Evolutionary conservation across 2,329 filamentous ascomycete genomes (phyloP).

Genomic region (Epichloe baconii): DNA sequence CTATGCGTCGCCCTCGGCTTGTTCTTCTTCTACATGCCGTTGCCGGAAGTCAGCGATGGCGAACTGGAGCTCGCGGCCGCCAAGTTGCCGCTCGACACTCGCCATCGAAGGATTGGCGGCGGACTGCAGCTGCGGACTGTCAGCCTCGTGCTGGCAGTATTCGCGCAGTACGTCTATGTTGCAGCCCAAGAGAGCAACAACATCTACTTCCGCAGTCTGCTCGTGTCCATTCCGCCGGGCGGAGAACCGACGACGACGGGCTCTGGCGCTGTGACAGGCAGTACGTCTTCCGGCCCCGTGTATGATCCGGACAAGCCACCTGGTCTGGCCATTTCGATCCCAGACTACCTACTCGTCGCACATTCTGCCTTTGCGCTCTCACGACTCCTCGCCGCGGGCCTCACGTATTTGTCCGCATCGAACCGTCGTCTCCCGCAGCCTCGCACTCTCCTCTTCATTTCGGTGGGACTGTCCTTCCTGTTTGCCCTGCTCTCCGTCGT

Average conservation of each 20-base stretch:
- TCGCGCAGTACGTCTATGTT: constrained; percentile 69
- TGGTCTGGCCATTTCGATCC: constrained; percentile 38
- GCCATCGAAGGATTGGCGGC: constrained; percentile 32
- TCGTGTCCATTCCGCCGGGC: constrained; percentile 28
- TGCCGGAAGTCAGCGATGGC: constrained; percentile 45
- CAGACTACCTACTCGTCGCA: constrained; percentile 58
- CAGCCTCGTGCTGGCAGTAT: constrained; percentile 54
- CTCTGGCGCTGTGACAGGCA: constrained; percentile 11
- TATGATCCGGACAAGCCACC: constrained; percentile 20
- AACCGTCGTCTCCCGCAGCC: constrained; percentile 45
- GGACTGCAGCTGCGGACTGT: constrained; percentile 42
- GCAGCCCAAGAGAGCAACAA: constrained; percentile 57
- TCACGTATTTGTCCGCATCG: constrained; percentile 45
- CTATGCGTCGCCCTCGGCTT: constrained; percentile 59
- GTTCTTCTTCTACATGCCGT: constrained; percentile 55
- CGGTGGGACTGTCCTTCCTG: constrained; percentile 48
- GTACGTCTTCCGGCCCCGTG: constrained; percentile 14
- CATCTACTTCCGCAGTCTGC: constrained; percentile 44
- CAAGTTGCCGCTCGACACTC: constrained; percentile 35
- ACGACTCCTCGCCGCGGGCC: constrained; percentile 51
- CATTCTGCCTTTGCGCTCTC: constrained; percentile 63
- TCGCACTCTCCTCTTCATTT: constrained; percentile 53
- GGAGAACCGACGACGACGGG: constrained; percentile 10
- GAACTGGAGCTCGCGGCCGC: constrained; percentile 38
- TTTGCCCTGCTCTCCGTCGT: constrained; percentile 35